Percentiles rank a stretch among this genome's conserved stretches.
Conservation (phyloP, 2,329 filamentous ascomycete species). For the Allantophomopsis lycopodina region DNA sequence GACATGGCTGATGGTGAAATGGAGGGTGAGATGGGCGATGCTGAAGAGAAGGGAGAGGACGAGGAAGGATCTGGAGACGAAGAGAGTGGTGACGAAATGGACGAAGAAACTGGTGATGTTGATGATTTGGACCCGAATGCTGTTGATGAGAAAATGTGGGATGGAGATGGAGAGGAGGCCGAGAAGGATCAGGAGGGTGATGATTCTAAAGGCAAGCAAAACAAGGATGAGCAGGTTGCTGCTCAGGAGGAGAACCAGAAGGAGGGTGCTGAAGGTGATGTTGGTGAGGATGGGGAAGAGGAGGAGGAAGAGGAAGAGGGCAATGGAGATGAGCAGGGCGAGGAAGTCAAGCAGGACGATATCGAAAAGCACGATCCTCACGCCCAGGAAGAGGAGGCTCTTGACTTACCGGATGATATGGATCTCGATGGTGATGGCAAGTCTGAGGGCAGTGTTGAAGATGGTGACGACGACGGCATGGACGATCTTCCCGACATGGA, state of each 20-base stretch:
- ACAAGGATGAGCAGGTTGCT: slow-evolving; percentile 35
- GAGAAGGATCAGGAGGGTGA: slow-evolving; percentile 74
- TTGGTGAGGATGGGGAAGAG: slow-evolving; percentile 27
- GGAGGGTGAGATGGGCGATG: slow-evolving; percentile 69
- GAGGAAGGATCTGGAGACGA: slow-evolving; percentile 47
- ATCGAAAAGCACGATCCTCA: slow-evolving; percentile 52
- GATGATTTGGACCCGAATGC: slow-evolving; percentile 81
- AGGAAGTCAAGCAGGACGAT: slow-evolving; percentile 39
- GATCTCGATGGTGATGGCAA: slow-evolving; percentile 43
- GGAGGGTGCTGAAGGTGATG: slow-evolving; percentile 32
- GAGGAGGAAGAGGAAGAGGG: slow-evolving; percentile 39
- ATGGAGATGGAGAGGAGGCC: slow-evolving; percentile 65
- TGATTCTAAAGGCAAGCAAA: slow-evolving; percentile 54
- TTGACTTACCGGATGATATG: slow-evolving; percentile 60
- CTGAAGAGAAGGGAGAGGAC: slow-evolving; percentile 45
- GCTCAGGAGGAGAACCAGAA: slow-evolving; percentile 29
- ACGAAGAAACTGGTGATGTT: slow-evolving; percentile 82
- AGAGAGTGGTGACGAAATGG: slow-evolving; percentile 59
- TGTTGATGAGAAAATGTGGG: slow-evolving; percentile 98
- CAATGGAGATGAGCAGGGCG: slow-evolving; percentile 43
- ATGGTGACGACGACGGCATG: slow-evolving; percentile 32
- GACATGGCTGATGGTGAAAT: slow-evolving; percentile 88
- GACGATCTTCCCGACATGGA: slow-evolving; percentile 39
- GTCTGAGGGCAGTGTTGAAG: not conserved
- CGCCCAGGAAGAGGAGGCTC: slow-evolving; percentile 49